Evolutionary conservation across 1,284 basidiomycete species (phyloP).

Genomic region (Athelia sp.): DNA sequence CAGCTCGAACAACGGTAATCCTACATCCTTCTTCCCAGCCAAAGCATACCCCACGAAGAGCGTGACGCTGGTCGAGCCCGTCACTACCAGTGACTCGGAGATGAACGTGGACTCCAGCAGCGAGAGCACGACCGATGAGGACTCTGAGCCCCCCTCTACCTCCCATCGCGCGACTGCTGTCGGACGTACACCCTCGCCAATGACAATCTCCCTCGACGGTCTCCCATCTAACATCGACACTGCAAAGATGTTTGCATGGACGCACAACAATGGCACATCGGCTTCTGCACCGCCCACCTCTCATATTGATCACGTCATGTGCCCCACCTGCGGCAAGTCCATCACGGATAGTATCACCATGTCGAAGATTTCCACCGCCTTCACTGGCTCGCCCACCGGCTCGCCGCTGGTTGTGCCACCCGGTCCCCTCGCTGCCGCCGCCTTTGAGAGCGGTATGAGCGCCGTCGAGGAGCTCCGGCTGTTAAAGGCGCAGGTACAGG

Average conservation of each 20-base stretch:
- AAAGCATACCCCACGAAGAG: slow-evolving; percentile 2
- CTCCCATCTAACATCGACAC: slow-evolving; percentile 1
- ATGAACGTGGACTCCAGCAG: background rate
- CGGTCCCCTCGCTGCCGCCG: slow-evolving; percentile 51
- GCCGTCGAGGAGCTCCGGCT: slow-evolving; percentile 74
- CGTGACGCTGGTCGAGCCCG: slow-evolving; percentile 4
- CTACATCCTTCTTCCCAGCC: slow-evolving; percentile 18
- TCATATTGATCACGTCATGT: slow-evolving; percentile 33
- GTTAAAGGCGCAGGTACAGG: slow-evolving; percentile 80
- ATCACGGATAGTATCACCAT: slow-evolving; percentile 34
- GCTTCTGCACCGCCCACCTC: slow-evolving; percentile 39
- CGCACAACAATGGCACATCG: slow-evolving; percentile 20
- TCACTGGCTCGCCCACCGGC: slow-evolving; percentile 27
- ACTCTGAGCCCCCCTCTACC: slow-evolving; percentile 8
- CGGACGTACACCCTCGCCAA: slow-evolving; percentile 20
- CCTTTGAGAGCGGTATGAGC: slow-evolving; percentile 57
- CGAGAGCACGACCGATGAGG: slow-evolving; percentile 13
- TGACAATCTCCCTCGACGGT: slow-evolving; percentile 7
- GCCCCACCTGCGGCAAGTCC: slow-evolving; percentile 44
- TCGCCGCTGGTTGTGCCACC: slow-evolving; percentile 53
- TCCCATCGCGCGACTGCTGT: slow-evolving; percentile 3
- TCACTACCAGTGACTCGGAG: background rate
- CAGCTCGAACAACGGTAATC: slow-evolving; percentile 9
- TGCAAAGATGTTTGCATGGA: background rate
- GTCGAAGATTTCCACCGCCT: slow-evolving; percentile 24